phyloP scores from a whole-genome alignment of 352 stramenopile species.

The Phytophthora nicotianae region DNA sequence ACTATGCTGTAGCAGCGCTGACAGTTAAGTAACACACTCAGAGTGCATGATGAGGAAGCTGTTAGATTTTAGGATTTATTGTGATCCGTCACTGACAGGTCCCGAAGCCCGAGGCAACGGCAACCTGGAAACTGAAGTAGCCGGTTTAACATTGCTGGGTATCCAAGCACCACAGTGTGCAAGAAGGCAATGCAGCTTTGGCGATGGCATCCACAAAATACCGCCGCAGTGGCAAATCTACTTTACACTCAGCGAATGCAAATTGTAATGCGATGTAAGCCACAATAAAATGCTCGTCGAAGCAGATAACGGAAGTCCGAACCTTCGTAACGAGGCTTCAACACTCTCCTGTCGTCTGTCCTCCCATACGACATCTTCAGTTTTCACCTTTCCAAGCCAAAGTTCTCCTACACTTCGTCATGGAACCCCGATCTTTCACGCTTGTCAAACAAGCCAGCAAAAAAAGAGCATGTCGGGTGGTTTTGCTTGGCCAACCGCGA shows the following conservation, averaged over 20 bases:
- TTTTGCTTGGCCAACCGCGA: slow-evolving; percentile 28
- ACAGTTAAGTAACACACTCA: no score
- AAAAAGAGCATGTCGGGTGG: slow-evolving; percentile 18
- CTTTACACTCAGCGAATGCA: no score
- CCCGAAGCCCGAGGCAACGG: background rate
- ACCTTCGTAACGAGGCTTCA: slow-evolving; percentile 32
- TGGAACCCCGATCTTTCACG: background rate
- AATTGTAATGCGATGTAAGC: background rate
- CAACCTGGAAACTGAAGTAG: slow-evolving; percentile 10
- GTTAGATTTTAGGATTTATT: background rate
- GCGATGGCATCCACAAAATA: background rate
- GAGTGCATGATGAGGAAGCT: no score
- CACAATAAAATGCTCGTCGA: slow-evolving; percentile 16
- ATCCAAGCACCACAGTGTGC: background rate
- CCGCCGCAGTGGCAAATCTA: background rate
- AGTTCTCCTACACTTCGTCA: background rate
- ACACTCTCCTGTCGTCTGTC: slow-evolving; percentile 12
- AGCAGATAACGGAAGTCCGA: slow-evolving; percentile 22
- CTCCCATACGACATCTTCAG: slow-evolving; percentile 2
- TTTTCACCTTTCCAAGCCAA: background rate
- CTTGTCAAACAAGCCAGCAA: background rate
- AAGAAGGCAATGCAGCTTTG: background rate
- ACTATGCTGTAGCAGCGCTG: background rate
- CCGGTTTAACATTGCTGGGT: slow-evolving; percentile 6
- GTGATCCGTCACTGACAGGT: background rate